Evolutionary conservation across 2,329 filamentous ascomycete genomes (phyloP), one percentile per base, ranked within the genome.

Genomic region (Hansfordia pulvinata): DNA sequence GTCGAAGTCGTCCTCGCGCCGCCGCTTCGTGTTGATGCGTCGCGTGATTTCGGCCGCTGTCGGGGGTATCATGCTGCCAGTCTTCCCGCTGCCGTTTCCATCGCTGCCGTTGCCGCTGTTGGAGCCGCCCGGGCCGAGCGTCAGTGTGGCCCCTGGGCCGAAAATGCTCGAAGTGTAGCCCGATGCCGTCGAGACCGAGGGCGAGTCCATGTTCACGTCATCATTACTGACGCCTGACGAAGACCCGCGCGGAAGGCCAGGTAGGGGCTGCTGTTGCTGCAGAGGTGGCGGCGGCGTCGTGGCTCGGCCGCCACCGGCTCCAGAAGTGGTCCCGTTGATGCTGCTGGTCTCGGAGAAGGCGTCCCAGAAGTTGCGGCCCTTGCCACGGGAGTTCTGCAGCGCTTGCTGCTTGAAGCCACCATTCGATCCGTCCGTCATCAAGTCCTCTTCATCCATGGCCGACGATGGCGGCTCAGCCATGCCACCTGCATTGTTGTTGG

Each of bases 1-100:
- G 46, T 96, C 86, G 30, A 93, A 78, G 42, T 94, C 86, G 43
- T 93, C 85, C 35, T 94, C 88, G 30, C 85, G 69, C 13, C 84
- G 71, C n/a, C 88, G 75, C 49, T 88, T 90, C 49, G 69, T 73
- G 48, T 81, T 76, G 28, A 84, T 76, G 34, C 84, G 80, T 7
- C 82, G 68, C 4, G 79, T 79, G 26, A 88, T 71, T 41, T 90
- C 81, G 8, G 78, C 72, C 1, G 77, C 70, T 0, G 68, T 77
- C 0, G 77, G 75, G 3, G 64, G 59, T n/a, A 60, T 42, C n/a
- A n/a, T n/a, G n/a, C n/a, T n/a, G n/a, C n/a, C n/a, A n/a, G n/a
- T n/a, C n/a, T n/a, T 37, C 14, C 47, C 44, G 17, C 38, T 44
- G 12, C 35, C 36, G 13, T 37, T 34, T 10, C 36, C 34, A n/a